Conservation (phyloP, 2,329 filamentous ascomycete genomes). For the Lachnellula cervina region DNA sequence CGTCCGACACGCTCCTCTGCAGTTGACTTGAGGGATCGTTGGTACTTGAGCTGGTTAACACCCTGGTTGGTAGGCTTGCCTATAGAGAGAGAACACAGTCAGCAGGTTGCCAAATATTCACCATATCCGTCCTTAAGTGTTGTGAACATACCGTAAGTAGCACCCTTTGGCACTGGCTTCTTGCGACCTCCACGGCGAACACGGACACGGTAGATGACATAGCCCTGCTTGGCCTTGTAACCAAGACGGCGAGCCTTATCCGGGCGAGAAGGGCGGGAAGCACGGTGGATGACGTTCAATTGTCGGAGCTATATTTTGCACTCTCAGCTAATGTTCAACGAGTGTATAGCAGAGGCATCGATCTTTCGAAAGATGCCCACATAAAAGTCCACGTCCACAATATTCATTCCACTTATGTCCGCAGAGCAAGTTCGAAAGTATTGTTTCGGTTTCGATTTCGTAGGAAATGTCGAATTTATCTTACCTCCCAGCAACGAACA, state of each 20-base stretch:
- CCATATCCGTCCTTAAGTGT: background rate
- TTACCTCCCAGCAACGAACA: slow-evolving; percentile 99
- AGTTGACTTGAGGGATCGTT: slow-evolving; percentile 95
- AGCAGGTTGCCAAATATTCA: background rate
- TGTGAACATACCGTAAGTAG: slow-evolving; percentile 79
- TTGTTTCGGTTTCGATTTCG: slow-evolving; percentile 6
- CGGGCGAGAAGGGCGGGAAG: slow-evolving; percentile 93
- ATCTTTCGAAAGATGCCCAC: slow-evolving; percentile 2
- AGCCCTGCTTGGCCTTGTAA: slow-evolving; percentile 99
- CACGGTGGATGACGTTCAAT: slow-evolving; percentile 99
- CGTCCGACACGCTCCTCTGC: slow-evolving; percentile 99
- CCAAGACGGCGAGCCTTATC: slow-evolving; percentile 99
- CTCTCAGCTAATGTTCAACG: slow-evolving; percentile 99
- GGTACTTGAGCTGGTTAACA: slow-evolving; percentile 99
- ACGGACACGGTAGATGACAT: slow-evolving; percentile 99
- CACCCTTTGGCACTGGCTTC: slow-evolving; percentile 93
- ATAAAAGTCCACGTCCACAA: slow-evolving; percentile 29
- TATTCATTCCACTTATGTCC: slow-evolving; percentile 26
- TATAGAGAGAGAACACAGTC: slow-evolving; percentile 37
- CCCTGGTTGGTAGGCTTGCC: slow-evolving; percentile 99
- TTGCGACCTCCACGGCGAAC: slow-evolving; percentile 99
- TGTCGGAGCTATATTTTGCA: slow-evolving; percentile 99
- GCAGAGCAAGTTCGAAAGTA: slow-evolving; percentile 11
- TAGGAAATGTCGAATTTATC: slow-evolving; percentile 43
- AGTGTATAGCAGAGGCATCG: slow-evolving; percentile 78